phyloP scores from a whole-genome alignment of 768 basidiomycete species.

The Xerocomellus chrysenteron region DNA sequence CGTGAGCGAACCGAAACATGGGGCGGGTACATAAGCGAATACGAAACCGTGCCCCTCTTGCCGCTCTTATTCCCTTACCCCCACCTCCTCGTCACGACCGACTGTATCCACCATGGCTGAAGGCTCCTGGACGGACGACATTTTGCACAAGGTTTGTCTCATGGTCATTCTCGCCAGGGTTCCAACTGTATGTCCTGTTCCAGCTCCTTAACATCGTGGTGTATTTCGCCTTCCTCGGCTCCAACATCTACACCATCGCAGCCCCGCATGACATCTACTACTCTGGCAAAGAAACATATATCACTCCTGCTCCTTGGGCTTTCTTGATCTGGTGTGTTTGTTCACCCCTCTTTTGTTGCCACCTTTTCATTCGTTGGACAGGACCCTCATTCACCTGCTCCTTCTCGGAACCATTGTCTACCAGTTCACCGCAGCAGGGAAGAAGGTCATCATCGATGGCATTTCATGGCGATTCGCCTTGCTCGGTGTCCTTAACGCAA shows the following conservation, averaged over 20 bases:
- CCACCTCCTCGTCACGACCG: constrained; percentile 3
- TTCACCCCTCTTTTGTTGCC: background rate
- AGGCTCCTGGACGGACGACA: constrained; percentile 68
- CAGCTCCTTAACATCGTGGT: constrained; percentile 79
- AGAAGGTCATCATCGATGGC: constrained; percentile 78
- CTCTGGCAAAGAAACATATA: constrained; percentile 80
- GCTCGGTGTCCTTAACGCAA: constrained; percentile 80
- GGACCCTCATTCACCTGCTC: constrained; percentile 87
- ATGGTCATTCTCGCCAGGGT: background rate
- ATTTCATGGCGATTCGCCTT: constrained; percentile 92
- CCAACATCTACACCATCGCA: constrained; percentile 85
- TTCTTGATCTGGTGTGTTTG: constrained; percentile 79
- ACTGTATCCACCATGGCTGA: constrained; percentile 47
- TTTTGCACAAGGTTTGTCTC: constrained; percentile 68
- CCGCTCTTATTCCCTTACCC: constrained; percentile 19
- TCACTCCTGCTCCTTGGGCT: constrained; percentile 93
- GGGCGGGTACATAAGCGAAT: constrained; percentile 29
- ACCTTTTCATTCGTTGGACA: constrained; percentile 30
- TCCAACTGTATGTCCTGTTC: background rate
- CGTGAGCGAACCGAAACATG: background rate
- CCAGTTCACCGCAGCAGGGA: constrained; percentile 80
- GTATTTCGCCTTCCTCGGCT: constrained; percentile 85
- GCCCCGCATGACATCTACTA: constrained; percentile 71
- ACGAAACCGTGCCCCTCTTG: constrained; percentile 13
- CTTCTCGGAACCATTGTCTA: constrained; percentile 90